Evolutionary conservation across 257 asterid species (phyloP).

Genomic region (Nicotiana attenuata): DNA sequence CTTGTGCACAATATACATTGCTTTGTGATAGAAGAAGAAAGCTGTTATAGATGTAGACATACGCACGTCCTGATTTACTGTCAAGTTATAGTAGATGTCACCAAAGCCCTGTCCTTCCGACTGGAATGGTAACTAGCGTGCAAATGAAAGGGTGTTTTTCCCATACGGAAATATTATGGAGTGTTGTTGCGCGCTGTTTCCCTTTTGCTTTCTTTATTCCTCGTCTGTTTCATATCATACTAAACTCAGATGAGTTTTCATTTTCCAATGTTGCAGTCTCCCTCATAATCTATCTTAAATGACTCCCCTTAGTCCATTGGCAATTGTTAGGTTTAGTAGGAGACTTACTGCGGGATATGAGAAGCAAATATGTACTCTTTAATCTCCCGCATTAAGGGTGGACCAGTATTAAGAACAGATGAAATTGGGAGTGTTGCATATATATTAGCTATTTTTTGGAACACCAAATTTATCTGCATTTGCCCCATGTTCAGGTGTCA

Average conservation of each 20-base stretch:
- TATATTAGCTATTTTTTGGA: background rate
- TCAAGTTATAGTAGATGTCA: background rate
- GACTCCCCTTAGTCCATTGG: background rate
- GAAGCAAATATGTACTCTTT: background rate
- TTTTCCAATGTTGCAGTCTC: background rate
- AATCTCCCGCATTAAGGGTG: background rate
- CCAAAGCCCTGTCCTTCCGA: background rate
- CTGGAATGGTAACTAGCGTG: background rate
- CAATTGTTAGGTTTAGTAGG: background rate
- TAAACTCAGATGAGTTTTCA: background rate
- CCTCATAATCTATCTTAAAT: background rate
- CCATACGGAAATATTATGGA: background rate
- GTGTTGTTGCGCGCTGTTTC: background rate
- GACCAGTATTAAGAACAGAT: background rate
- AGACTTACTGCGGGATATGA: background rate
- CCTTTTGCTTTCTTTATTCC: background rate
- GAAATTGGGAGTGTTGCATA: background rate
- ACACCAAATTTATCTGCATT: background rate
- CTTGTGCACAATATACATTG: background rate
- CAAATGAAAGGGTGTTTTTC: background rate
- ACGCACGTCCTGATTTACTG: background rate
- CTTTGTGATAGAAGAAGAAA: background rate
- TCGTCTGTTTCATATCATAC: background rate
- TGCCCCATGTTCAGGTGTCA: constrained; percentile 51
- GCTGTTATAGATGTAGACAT: background rate